Percentiles rank a stretch among this genome's conserved stretches.
Conservation (phyloP, 805 yeast genomes). For the Wickerhamomyces sydowiorum region DNA sequence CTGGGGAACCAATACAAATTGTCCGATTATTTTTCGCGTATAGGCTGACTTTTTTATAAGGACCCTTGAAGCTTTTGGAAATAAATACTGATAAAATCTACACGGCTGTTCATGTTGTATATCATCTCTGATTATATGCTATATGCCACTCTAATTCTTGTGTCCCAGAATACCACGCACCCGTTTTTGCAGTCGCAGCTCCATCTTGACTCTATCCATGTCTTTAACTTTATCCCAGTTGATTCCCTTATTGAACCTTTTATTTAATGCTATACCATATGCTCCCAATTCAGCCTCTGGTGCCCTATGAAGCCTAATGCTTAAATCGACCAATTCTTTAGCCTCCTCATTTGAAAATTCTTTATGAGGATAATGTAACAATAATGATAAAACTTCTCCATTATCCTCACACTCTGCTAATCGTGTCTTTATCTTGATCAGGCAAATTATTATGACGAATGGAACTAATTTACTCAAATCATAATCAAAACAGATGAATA, state of each 20-base stretch:
- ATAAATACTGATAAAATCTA: no score
- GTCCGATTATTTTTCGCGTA: no score
- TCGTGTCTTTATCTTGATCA: constrained; percentile 38
- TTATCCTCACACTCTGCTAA: constrained; percentile 40
- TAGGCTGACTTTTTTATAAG: no score
- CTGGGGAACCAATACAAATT: no score
- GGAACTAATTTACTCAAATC: constrained; percentile 30
- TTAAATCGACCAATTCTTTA: constrained; percentile 25
- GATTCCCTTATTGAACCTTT: constrained; percentile 32
- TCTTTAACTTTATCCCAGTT: constrained; percentile 33
- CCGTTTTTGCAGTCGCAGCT: constrained; percentile 40
- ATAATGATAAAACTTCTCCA: constrained; percentile 38
- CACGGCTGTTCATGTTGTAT: no score
- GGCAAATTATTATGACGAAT: constrained; percentile 33
- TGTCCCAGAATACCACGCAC: constrained; percentile 14
- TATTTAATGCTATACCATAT: constrained; percentile 36
- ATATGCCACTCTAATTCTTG: not conserved
- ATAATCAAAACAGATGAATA: constrained; percentile 26
- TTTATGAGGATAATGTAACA: constrained; percentile 38
- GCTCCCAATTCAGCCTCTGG: constrained; percentile 28
- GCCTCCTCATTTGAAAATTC: constrained; percentile 24
- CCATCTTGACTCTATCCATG: constrained; percentile 40
- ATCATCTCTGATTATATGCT: not conserved
- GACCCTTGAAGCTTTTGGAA: no score
- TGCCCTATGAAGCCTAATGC: constrained; percentile 28